phyloP scores from a whole-genome alignment of 2,329 filamentous ascomycete species.

The Colletotrichum lentis region DNA sequence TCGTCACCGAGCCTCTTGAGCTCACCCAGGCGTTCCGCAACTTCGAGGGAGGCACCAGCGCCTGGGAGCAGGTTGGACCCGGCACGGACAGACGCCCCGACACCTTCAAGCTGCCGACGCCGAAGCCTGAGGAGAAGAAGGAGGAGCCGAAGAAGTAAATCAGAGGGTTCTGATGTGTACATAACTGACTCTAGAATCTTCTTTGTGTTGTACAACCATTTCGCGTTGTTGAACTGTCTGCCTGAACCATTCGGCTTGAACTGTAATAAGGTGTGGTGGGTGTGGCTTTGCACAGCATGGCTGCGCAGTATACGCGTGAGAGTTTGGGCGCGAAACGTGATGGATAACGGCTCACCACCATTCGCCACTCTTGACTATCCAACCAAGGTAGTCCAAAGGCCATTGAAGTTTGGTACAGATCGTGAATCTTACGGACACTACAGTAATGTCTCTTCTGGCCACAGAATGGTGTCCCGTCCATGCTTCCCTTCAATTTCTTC shows the following conservation, averaged over 20 bases:
- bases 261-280: background rate
- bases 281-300: background rate
- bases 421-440: background rate
- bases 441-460: background rate
- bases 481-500: background rate
- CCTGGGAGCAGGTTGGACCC: constrained; percentile 71
- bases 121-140: constrained; percentile 92
- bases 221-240: constrained; percentile 17
- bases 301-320: background rate
- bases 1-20: constrained; percentile 96
- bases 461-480: too few species aligned
- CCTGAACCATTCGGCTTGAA: background rate
- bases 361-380: background rate
- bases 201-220: constrained; percentile 36
- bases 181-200: constrained; percentile 40
- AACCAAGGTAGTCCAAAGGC: background rate
- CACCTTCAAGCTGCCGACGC: constrained; percentile 90
- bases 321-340: background rate
- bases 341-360: background rate
- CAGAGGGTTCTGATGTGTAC: constrained; percentile 35
- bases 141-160: constrained; percentile 90
- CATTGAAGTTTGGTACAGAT: background rate
- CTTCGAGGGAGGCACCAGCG: constrained; percentile 87
- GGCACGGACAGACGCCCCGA: constrained; percentile 84
- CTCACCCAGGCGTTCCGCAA: constrained; percentile 98